phyloP scores from a whole-genome alignment of 2,329 filamentous ascomycete species.

The Xylariomycetidae sp. region DNA sequence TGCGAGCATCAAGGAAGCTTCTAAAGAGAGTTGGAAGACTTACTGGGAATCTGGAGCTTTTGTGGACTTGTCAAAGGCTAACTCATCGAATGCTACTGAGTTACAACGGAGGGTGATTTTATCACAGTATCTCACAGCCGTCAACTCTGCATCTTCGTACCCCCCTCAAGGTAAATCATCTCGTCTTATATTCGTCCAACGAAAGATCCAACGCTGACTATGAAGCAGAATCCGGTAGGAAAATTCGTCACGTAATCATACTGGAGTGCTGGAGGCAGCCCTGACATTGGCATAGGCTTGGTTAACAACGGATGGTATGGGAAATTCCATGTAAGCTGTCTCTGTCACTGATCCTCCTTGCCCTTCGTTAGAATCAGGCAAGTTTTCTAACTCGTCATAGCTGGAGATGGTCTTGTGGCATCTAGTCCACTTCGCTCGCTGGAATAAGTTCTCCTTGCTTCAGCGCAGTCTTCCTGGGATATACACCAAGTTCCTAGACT shows the following conservation, averaged over 20 bases:
- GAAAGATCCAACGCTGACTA: constrained; percentile 5
- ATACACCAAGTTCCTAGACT: constrained; percentile 40
- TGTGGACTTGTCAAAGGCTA: constrained; percentile 38
- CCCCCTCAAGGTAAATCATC: constrained; percentile 36
- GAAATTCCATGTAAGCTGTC: constrained; percentile 41
- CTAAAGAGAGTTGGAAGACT: constrained; percentile 38
- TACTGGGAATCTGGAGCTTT: constrained; percentile 48
- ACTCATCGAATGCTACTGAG: constrained; percentile 37
- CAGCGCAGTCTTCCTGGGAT: constrained; percentile 37
- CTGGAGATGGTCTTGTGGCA: constrained; percentile 52
- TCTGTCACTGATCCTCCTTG: too few species aligned
- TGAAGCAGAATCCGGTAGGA: constrained; percentile 17
- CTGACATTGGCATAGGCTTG: too few species aligned
- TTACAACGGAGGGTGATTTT: constrained; percentile 47
- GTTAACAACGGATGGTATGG: constrained; percentile 52
- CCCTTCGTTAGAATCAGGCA: too few species aligned
- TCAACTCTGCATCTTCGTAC: constrained; percentile 44
- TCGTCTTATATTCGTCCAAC: not conserved
- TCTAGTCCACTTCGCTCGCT: constrained; percentile 42
- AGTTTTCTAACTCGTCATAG: constrained; percentile 14
- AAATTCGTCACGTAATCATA: too few species aligned
- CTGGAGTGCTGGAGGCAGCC: too few species aligned
- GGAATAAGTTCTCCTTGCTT: constrained; percentile 40
- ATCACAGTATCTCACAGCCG: constrained; percentile 46
- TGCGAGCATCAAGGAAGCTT: constrained; percentile 22